Evolutionary conservation across 768 basidiomycete species (phyloP).

Genomic region (Macrolepiota albuminosa): DNA sequence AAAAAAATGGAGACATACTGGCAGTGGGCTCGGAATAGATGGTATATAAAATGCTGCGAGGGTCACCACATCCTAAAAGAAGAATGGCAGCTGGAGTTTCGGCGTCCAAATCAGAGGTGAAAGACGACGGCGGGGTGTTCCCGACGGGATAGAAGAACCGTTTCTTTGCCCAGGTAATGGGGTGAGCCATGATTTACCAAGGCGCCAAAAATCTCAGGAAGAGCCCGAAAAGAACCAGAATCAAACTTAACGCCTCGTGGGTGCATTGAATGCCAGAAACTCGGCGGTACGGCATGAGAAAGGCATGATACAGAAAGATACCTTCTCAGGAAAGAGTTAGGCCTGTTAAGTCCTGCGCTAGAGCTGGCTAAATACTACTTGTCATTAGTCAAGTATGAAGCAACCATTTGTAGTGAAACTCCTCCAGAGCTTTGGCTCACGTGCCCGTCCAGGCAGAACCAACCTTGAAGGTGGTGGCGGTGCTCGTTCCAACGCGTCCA

Average conservation of each 20-base stretch:
- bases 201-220: not conserved
- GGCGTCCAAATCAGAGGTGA: conserved; percentile 43
- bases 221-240: not conserved
- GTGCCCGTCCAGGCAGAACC: not conserved
- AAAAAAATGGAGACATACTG: conserved; percentile 16
- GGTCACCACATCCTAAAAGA: conserved; percentile 55
- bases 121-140: conserved; percentile 49
- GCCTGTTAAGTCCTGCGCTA: not conserved
- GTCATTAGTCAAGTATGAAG: not conserved
- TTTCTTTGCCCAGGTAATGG: conserved; percentile 38
- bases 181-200: conserved; percentile 34
- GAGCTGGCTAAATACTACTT: not conserved
- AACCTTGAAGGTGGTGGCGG: conserved; percentile 2
- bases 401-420: too few species aligned
- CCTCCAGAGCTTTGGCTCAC: not conserved
- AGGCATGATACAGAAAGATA: not conserved
- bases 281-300: not conserved
- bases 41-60: conserved; percentile 49
- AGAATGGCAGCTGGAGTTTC: conserved; percentile 45
- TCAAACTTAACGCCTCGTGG: not conserved
- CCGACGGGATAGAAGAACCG: conserved; percentile 55
- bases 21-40: conserved; percentile 24
- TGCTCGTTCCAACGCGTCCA: conserved; percentile 13
- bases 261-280: not conserved
- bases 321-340: not conserved